A percentile compares a stretch with the other conserved stretches of the same genome.
Evolutionary conservation across 192 early-diverging fungal genomes (phyloP).

Genomic region (Radiomyces spectabilis): DNA sequence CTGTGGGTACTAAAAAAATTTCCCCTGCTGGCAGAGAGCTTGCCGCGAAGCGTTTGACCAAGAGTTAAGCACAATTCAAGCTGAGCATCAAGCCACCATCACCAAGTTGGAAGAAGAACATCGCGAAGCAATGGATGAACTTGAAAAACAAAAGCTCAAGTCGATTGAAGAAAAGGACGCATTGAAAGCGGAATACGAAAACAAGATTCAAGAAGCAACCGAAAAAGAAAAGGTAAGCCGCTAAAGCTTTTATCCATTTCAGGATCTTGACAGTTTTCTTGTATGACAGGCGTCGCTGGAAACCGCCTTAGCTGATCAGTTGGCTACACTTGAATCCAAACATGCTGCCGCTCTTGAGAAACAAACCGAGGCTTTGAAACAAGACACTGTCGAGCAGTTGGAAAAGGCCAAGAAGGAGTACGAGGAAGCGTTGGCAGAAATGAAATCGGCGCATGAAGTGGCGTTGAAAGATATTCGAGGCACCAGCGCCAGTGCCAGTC

Average conservation of each 20-base stretch:
- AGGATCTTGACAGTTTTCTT: background rate
- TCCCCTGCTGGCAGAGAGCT: background rate
- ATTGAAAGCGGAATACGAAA: background rate
- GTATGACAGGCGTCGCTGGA: too few species aligned
- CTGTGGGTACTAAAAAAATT: background rate
- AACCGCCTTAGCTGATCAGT: too few species aligned
- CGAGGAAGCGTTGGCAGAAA: background rate
- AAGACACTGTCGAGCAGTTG: background rate
- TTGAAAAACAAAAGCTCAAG: too few species aligned
- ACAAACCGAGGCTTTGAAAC: background rate
- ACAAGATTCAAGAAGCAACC: too few species aligned
- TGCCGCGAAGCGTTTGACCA: too few species aligned
- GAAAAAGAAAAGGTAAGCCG: background rate
- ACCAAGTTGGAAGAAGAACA: too few species aligned
- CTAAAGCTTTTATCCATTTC: background rate
- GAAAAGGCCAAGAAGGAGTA: background rate
- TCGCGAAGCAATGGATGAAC: too few species aligned
- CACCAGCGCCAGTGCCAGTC: background rate
- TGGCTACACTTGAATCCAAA: too few species aligned
- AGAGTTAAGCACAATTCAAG: too few species aligned
- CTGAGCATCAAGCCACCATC: background rate
- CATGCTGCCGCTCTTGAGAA: too few species aligned
- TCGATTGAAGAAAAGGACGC: too few species aligned
- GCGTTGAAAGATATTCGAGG: conserved; percentile 2
- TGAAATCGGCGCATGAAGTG: background rate